phyloP scores from a whole-genome alignment of 2,329 filamentous ascomycete genomes.

The Neobulgaria alba region DNA sequence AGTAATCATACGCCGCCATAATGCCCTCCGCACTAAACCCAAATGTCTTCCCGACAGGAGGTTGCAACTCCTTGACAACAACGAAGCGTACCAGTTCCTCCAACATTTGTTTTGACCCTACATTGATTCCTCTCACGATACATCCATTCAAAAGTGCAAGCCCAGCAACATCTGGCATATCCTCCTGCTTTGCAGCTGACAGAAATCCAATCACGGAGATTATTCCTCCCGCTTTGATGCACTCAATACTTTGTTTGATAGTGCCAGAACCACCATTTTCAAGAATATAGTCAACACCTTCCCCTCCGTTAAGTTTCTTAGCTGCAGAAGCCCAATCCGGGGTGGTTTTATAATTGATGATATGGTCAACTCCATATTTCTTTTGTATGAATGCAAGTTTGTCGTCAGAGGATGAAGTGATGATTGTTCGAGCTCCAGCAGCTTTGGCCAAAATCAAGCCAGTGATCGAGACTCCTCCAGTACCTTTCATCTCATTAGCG shows the following conservation, averaged over 20 bases:
- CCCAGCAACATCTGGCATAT: background rate
- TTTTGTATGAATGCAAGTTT: conserved; percentile 41
- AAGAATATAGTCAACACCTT: conserved; percentile 46
- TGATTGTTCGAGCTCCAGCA: conserved; percentile 35
- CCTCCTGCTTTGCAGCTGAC: conserved; percentile 28
- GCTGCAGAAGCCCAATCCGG: conserved; percentile 44
- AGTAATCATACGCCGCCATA: background rate
- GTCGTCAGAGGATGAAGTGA: conserved; percentile 45
- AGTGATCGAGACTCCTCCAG: conserved; percentile 38
- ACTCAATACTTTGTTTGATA: conserved; percentile 42
- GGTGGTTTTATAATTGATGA: conserved; percentile 45
- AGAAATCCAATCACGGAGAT: conserved; percentile 45
- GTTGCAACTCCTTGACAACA: background rate
- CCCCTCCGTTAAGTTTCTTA: conserved; percentile 35
- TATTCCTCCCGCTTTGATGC: conserved; percentile 44
- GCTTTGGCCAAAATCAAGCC: conserved; percentile 41
- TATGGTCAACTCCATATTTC: conserved; percentile 40
- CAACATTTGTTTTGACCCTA: background rate
- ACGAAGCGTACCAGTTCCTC: background rate
- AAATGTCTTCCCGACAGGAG: background rate
- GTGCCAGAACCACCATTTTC: conserved; percentile 47
- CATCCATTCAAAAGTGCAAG: background rate
- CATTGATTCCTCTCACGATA: background rate
- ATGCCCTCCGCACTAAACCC: background rate
- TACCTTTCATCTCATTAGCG: no score